Base-by-base conservation (phyloP, 495 filamentous ascomycete species). In the Hamigera avellanea region DNA sequence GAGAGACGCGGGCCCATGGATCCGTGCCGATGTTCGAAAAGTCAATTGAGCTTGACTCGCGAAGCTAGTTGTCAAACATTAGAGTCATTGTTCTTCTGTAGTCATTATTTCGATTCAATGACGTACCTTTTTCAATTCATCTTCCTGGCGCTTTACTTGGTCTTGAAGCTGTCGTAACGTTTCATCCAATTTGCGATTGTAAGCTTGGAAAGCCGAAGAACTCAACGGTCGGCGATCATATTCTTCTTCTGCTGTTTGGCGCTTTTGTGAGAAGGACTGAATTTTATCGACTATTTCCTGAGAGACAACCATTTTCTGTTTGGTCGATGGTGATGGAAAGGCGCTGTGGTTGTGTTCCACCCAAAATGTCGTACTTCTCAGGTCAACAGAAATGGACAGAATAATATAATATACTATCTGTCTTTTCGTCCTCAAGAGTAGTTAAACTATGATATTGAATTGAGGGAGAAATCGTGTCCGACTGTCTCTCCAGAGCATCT, bases 141-240 rank as follows among this genome's bases (percentile, higher is more conserved):
- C 66, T 52, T 83, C 73, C 40, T 83, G 75, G 43, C 78, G 72
- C 36, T 62, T 69, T 14, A 86, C 76, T 50, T 67, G 72, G 15
- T 64, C 65, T 53, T 80, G 73, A 2, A 88, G 70, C 38, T 75
- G 70, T 40, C 67, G 62, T 23, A 87, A 33, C 1, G 82, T 83
- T 6, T 67, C 65, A 35, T 82, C 75, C 12, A 91, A 53, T 46
- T 73, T 73, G 32, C 43, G 54, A 25, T 59, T 53, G 44, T 69
- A 69, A 14, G 45, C 49, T 36, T 62, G 56, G 18, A 65, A 31
- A 27, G 49, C 52, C 14, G 56, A 52, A 17, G 46, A 35, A 37
- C 49, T 57, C 19, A 61, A 47, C 18, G 49, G 56, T 32, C 61
- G 51, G 14, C 50, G 35, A 19, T 44, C 46, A 35, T 60, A 56